These are phyloP conservation scores for Cryphonectria parasitica DNA, from an alignment of 2,329 filamentous ascomycete species.

Conservation along the genomic window DNA sequence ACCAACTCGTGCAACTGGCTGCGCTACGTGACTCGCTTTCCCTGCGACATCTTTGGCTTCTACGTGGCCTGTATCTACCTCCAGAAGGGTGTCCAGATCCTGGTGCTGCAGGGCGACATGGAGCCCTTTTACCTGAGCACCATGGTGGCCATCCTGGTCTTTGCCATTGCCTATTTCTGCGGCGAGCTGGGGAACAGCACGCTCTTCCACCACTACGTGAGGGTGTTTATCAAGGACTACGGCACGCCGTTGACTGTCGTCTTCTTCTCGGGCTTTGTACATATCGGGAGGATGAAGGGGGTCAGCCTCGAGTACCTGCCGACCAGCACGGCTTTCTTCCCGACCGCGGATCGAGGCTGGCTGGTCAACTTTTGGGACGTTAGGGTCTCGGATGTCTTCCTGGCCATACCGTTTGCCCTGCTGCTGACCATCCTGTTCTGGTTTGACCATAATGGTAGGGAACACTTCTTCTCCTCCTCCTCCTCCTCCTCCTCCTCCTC, in stretches of 20 bases:
- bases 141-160: constrained; percentile 74
- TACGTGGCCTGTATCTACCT: constrained; percentile 92
- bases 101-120: constrained; percentile 71
- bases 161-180: constrained; percentile 75
- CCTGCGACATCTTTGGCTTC: constrained; percentile 92
- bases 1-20: constrained; percentile 87
- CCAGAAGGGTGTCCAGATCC: constrained; percentile 86
- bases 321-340: constrained; percentile 76
- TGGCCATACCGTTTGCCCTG: constrained; percentile 85
- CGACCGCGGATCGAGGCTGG: constrained; percentile 75
- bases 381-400: constrained; percentile 71
- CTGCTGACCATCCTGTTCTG: constrained; percentile 85
- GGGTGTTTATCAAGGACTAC: constrained; percentile 88
- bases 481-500: background rate
- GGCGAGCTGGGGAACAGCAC: constrained; percentile 71
- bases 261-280: constrained; percentile 89
- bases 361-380: constrained; percentile 83
- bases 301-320: constrained; percentile 74
- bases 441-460: constrained; percentile 82
- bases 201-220: constrained; percentile 74
- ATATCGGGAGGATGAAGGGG: constrained; percentile 79
- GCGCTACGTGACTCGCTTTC: constrained; percentile 88
- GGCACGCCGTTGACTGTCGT: constrained; percentile 81
- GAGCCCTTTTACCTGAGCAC: constrained; percentile 79
- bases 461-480: constrained; percentile 1